A percentile compares a stretch with the other conserved stretches of the same genome.
Conservation (phyloP, 116 monocot genomes). For the Posidonia oceanica region DNA sequence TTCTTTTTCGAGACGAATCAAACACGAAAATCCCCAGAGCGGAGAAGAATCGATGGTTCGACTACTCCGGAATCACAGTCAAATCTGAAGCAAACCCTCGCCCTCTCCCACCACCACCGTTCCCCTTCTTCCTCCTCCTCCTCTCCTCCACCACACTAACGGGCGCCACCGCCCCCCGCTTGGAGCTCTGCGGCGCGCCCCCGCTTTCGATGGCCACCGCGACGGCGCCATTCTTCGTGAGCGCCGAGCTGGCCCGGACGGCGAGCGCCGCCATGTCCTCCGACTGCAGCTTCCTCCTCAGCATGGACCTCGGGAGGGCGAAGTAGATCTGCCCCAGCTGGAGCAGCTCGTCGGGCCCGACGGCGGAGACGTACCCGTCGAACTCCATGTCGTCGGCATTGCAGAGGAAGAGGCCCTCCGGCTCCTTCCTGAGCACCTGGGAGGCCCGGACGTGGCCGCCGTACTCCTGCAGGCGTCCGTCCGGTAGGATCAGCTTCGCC, state of each 20-base stretch:
- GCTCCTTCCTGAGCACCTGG: conserved; percentile 3
- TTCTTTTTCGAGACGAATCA: too few species aligned
- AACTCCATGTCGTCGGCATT: conserved; percentile 23
- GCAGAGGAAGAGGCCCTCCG: conserved; percentile 18
- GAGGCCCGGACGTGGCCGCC: conserved; percentile 1
- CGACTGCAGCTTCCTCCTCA: conserved; percentile 3
- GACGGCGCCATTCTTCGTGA: conserved; percentile 13
- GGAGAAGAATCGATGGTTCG: too few species aligned
- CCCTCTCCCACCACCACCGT: too few species aligned
- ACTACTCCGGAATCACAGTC: not conserved
- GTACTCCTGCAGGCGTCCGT: conserved; percentile 19
- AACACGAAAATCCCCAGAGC: too few species aligned
- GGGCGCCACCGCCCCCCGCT: conserved; percentile 2
- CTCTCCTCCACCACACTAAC: not conserved
- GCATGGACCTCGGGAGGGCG: conserved; percentile 16
- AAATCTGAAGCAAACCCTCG: not conserved
- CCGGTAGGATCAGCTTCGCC: conserved; percentile 17
- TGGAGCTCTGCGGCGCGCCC: not conserved
- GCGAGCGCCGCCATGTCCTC: conserved; percentile 31
- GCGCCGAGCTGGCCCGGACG: conserved; percentile 21
- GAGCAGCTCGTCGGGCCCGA: conserved; percentile 11
- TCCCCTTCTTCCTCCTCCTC: not conserved
- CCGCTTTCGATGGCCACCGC: not conserved
- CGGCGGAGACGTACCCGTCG: conserved; percentile 15
- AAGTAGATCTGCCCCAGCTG: conserved; percentile 33